A percentile compares a stretch with the other conserved stretches of the same genome.
Conservation (phyloP, 2,329 filamentous ascomycete species). For the Fusarium brachygibbosum region DNA sequence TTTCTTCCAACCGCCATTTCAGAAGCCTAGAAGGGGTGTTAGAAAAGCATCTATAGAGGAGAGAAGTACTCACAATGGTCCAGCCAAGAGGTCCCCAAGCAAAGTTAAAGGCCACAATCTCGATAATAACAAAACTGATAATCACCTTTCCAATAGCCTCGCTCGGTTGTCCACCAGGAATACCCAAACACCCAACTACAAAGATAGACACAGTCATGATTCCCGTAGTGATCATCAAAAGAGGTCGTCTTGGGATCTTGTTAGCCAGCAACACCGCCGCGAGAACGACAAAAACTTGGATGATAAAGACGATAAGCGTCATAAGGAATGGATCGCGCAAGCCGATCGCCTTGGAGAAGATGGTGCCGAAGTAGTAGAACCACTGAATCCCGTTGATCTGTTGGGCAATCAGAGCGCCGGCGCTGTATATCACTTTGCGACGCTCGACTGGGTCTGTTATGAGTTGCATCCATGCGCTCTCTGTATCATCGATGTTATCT, state of each 20-base stretch:
- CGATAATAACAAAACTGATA: conserved; percentile 59
- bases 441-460: conserved; percentile 61
- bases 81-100: conserved; percentile 57
- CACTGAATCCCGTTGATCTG: conserved; percentile 65
- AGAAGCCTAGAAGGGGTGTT: conserved; percentile 48
- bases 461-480: conserved; percentile 57
- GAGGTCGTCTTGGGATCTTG: conserved; percentile 55
- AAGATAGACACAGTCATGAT: conserved; percentile 58
- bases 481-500: conserved; percentile 47
- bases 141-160: conserved; percentile 55
- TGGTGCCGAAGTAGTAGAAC: conserved; percentile 60
- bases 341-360: conserved; percentile 60
- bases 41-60: not conserved
- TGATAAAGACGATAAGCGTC: conserved; percentile 57
- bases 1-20: conserved; percentile 64
- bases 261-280: conserved; percentile 58
- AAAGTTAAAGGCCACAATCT: conserved; percentile 61
- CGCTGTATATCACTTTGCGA: conserved; percentile 61
- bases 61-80: conserved; percentile 51
- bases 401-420: conserved; percentile 60
- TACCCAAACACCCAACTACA: conserved; percentile 59
- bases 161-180: conserved; percentile 47
- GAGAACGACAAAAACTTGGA: conserved; percentile 59
- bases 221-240: conserved; percentile 55
- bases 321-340: conserved; percentile 58